Base-by-base conservation (phyloP, 1,139 yeast species). In the Candida glucosophila region DNA sequence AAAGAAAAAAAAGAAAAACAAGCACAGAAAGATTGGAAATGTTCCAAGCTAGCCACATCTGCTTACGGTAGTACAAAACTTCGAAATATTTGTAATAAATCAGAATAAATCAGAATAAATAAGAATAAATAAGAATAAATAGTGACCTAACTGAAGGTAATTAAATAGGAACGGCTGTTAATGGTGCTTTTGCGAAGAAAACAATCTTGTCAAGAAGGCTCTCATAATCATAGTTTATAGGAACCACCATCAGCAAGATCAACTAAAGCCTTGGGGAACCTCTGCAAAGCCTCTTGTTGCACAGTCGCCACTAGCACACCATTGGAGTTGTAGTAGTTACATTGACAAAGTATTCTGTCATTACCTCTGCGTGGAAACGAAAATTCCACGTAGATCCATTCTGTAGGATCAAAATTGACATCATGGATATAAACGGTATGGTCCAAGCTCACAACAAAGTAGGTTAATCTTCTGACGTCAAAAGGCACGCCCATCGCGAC, bases 401-500 rank as follows among this genome's bases (percentile, higher is more conserved):
- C 44, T 17, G 58, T 53, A 3, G 65, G 52, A 36, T 59, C 59
- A 24, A 45, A 58, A 28, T 55, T 47, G 3, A 31, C 33, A 29
- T 57, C 64, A 32, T 62, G 68, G 41, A 50, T 54, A 34, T 47
- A 57, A 13, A 61, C 40, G n/a, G 56, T 31, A 33, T 62, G 67
- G 37, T 62, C 68, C 39, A 63, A 49, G 27, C 62, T 55, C 2
- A 63, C 68, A 26, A 65, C 46, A 43, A 53, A 56, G 37, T 54
- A 60, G 22, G 35, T 30, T 5, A 34, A 15, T 20, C 29, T 20
- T 28, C 40, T 25, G 19, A 30, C 28, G 27, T 37, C 39, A 17
- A 49, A 32, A 2, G 54, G 46, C 14, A 49, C 30, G 3, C 66
- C 66, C 17, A 57, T 22, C 1, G 48, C 43, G n/a, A 39, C 40